Base-by-base conservation (phyloP, 2,329 filamentous ascomycete species). In the Lecanicillium sp. region DNA sequence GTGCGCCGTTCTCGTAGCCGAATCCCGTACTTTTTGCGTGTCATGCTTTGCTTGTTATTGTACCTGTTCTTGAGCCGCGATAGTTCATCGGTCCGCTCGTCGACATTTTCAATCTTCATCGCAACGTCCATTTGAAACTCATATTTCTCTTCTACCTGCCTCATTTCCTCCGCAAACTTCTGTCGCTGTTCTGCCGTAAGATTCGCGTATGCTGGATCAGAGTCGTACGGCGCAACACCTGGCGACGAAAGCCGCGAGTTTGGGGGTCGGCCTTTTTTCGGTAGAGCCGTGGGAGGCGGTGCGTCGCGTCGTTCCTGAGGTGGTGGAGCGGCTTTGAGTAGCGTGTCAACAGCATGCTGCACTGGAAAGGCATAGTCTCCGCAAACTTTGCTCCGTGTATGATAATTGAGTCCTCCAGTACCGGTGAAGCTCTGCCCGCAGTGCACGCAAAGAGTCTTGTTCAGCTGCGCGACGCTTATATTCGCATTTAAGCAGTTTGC, bases 1-100 rank as follows among this genome's bases (percentile, higher is more conserved):
- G 65, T 65, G 1, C 72, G 67, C 11, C 71, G 59, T 45, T 67
- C 62, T 0, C 70, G 65, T 12, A 78, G 59, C 2, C 65, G 63
- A 22, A 78, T 71, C n/a, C 73, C 73, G 43, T 69, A 77, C 43
- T 67, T 75, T 50, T 74, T 77, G 11, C 74, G 65, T 3, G 74
- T 69, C n/a, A 63, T 63, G 38, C 70, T 75, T 50, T 75, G 71
- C 41, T 72, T 74, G 3, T 71, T 75, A 31, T 68, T 68, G 46
- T 71, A 73, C 3, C 64, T 65, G 45, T 76, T 77, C 29, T 67
- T 67, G 2, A 76, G 47, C 9, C 58, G 64, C 0, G 63, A 59
- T 0, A 75, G 37, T 33, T 45, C 42, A 45, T 58, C 35, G 49
- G 57, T 44, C 49, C 51, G 30, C 41, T 54, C 47, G 2, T 57